phyloP scores from a whole-genome alignment of 2,329 filamentous ascomycete genomes.

The Fusarium nelsonii region DNA sequence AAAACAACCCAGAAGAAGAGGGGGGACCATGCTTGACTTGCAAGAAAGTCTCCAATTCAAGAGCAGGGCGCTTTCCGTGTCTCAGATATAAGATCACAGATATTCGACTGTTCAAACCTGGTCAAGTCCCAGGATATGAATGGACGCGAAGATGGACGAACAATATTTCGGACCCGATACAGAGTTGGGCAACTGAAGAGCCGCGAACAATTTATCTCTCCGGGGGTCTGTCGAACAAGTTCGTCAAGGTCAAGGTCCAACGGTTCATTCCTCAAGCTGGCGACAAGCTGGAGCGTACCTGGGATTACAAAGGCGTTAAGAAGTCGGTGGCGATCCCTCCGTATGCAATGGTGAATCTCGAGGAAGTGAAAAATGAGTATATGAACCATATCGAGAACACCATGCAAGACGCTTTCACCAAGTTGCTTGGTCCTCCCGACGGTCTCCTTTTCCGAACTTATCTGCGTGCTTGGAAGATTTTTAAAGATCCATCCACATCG shows the following conservation, averaged over 20 bases:
- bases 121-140: constrained; percentile 68
- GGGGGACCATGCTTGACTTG: constrained; percentile 66
- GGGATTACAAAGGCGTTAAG: constrained; percentile 61
- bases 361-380: constrained; percentile 63
- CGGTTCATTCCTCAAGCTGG: constrained; percentile 67
- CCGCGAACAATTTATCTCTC: constrained; percentile 63
- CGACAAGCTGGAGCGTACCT: constrained; percentile 67
- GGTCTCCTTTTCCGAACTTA: constrained; percentile 65
- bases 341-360: constrained; percentile 68
- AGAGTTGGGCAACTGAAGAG: constrained; percentile 66
- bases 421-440: constrained; percentile 50
- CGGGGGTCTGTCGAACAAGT: constrained; percentile 65
- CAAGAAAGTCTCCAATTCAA: constrained; percentile 63
- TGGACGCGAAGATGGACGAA: constrained; percentile 71
- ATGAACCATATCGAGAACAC: constrained; percentile 62
- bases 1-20: constrained; percentile 62
- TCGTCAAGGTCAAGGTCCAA: constrained; percentile 64
- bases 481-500: constrained; percentile 48
- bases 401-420: constrained; percentile 61
- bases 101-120: constrained; percentile 68
- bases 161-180: constrained; percentile 67
- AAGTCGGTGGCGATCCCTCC: constrained; percentile 66
- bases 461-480: constrained; percentile 57
- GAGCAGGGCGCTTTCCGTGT: constrained; percentile 67
- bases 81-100: constrained; percentile 72